Conservation (phyloP, 1,139 yeast species). For the Geotrichum restrictum region DNA sequence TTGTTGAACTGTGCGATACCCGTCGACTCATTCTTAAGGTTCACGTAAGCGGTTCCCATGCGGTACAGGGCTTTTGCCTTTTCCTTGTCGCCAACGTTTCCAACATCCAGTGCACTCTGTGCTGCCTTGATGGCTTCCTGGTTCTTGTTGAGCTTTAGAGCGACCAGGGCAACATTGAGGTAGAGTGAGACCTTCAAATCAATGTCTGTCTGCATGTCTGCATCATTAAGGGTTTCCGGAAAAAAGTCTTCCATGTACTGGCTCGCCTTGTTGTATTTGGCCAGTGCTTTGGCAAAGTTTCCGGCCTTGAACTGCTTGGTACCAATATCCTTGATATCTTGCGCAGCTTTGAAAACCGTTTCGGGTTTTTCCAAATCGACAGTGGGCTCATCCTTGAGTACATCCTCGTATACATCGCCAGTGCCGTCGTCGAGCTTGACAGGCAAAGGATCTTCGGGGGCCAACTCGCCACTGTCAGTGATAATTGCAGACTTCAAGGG, state of each 20-base stretch:
- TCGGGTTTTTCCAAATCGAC: slow-evolving; percentile 58
- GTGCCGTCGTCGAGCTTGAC: slow-evolving; percentile 60
- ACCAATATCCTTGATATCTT: slow-evolving; percentile 71
- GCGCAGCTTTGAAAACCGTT: slow-evolving; percentile 63
- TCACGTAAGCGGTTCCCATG: slow-evolving; percentile 65
- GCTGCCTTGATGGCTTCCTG: slow-evolving; percentile 58
- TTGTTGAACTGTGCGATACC: slow-evolving; percentile 62
- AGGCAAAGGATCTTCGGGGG: slow-evolving; percentile 48
- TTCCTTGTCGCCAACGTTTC: slow-evolving; percentile 59
- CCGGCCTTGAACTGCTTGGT: slow-evolving; percentile 65
- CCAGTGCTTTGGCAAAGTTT: slow-evolving; percentile 44
- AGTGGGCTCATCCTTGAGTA: slow-evolving; percentile 65
- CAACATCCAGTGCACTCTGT: slow-evolving; percentile 60
- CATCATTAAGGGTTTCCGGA: slow-evolving; percentile 51
- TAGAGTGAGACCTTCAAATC: slow-evolving; percentile 59
- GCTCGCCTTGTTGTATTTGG: slow-evolving; percentile 69
- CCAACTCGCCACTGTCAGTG: slow-evolving; percentile 74
- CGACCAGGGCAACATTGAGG: slow-evolving; percentile 72
- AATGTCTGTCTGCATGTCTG: slow-evolving; percentile 40
- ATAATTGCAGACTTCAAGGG: slow-evolving; percentile 67
- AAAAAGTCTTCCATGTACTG: slow-evolving; percentile 66
- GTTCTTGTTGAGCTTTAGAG: slow-evolving; percentile 59
- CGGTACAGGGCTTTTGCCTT: slow-evolving; percentile 83
- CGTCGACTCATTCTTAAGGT: slow-evolving; percentile 61
- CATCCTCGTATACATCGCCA: slow-evolving; percentile 80